Evolutionary conservation across 352 stramenopile genomes (phyloP), one percentile per base, ranked within the genome.

Genomic region (Globisporangium parvum): DNA sequence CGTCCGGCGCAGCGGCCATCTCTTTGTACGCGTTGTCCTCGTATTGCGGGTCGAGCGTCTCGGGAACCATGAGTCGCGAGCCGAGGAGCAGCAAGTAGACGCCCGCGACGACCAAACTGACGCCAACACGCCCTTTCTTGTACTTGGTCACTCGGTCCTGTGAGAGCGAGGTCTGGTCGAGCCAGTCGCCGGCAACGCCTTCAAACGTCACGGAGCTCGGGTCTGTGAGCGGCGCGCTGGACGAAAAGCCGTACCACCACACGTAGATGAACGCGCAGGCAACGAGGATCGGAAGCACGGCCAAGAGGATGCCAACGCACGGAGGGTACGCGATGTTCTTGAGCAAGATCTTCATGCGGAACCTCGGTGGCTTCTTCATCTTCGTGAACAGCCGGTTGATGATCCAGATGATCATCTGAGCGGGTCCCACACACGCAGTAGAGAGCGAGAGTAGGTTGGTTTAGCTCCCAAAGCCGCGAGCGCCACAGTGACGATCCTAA

Each of bases 381-480:
- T 96, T 97, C 2, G 96, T 98, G 35, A 98, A 85, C 12, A 98
- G 54, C 0, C 95, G 85, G 53, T 98, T 98, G 49, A 98, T 88
- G 47, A 82, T 65, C 80, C 94, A 99, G 55, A 98, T 75, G 37
- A 98, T 74, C 37, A 88, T 84, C 75, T 89, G 35, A 12, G 35
- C 35, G 15, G 15, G 35, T 28, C 26, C 26, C 26, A 28, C 26
- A 28, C 26, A 4, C 9, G 31, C 31, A 61, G 17, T 24, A 42
- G 10, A 23, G 57, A 17, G 47, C 5, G 31, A 33, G 48, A 28
- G 23, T 6, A 47, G 0, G 54, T 41, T 48, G 9, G 12, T 33
- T 12, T 61, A 42, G 39, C 6, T n/a, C 39, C 6, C 39, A 20
- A 18, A 20, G 39, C 15, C 31, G 11, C 31, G 31, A 37, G 10